phyloP scores from a whole-genome alignment of 2,329 filamentous ascomycete species.

The Sclerotinia spermophila region DNA sequence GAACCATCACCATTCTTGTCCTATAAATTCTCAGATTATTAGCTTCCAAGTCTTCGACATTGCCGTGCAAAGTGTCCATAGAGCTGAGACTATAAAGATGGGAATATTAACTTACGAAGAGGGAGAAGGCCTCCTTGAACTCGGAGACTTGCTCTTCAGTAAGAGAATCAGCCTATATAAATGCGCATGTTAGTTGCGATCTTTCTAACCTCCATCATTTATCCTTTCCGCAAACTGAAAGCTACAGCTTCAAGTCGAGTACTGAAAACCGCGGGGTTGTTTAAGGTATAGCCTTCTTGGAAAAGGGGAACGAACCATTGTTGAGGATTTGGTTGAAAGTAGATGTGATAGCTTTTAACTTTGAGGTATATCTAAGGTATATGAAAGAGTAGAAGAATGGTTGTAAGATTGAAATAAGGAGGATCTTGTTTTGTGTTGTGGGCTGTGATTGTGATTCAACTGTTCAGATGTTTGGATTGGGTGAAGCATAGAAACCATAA shows the following conservation, averaged over 20 bases:
- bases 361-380: background rate
- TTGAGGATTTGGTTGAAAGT: background rate
- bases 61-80: slow-evolving; percentile 21
- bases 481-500: slow-evolving; percentile 5
- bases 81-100: slow-evolving; percentile 21
- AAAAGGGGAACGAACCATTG: background rate
- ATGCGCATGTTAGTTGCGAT: slow-evolving; percentile 21
- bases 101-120: slow-evolving; percentile 76
- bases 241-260: background rate
- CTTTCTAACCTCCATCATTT: no score
- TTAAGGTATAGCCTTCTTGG: background rate
- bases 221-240: background rate
- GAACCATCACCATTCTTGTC: slow-evolving; percentile 90
- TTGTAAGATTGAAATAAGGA: background rate
- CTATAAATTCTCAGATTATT: slow-evolving; percentile 44
- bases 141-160: slow-evolving; percentile 99
- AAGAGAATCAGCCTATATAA: slow-evolving; percentile 82
- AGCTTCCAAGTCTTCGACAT: slow-evolving; percentile 28
- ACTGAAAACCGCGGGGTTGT: slow-evolving; percentile 1
- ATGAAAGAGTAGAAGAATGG: background rate
- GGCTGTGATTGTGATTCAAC: slow-evolving; percentile 11
- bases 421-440: slow-evolving; percentile 7
- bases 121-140: slow-evolving; percentile 99
- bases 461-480: slow-evolving; percentile 8
- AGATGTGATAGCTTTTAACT: background rate